Evolutionary conservation across 2,329 filamentous ascomycete species (phyloP), one percentile per base, ranked within the genome.

Genomic region (Apiospora saccharicola): DNA sequence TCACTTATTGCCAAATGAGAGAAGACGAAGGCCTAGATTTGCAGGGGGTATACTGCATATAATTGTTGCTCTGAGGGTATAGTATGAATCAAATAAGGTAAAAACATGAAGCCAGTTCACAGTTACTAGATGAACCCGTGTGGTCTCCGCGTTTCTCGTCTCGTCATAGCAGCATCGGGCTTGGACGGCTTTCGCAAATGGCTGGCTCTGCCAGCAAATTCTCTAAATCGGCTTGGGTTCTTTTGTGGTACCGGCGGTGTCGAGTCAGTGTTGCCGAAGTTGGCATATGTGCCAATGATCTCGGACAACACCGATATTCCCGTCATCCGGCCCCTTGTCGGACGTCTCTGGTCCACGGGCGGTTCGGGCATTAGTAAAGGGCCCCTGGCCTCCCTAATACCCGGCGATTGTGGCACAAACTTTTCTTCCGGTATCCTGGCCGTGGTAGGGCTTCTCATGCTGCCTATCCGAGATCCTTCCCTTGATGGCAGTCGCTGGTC

Each of bases 201-300:
- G 44, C 67, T 69, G 26, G 47, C 44, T 37, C 67, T 46, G 19
- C 47, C 26, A 19, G 44, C 67, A 34, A 69, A 69, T 12, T 69
- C 44, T n/a, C 67, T 46, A 6, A 69, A 49, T 24, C 67, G 34
- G 67, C 44, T 16, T 6, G 43, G 67, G 67, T 69, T 69, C 67
- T 37, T 69, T n/a, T 46, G 67, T 26, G 47, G 43, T 13, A 69
- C 26, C 14, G 67, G 67, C 22, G 67, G 44, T 16, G 24, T 22
- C 44, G 44, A 49, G 26, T 47, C 67, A 7, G 67, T 44, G 26
- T 49, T 44, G 44, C 44, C 26, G 44, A 69, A 13, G 19, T 49
- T 69, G 24, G 67, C 43, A 69, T 69, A 69, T 12, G 67, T 49
- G 12, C 67, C 67, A 26, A 47, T 47, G 22, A 69, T 69, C n/a